Percentiles rank a stretch among this genome's conserved stretches.
These are phyloP conservation scores for Globisporangium nunn DNA, from an alignment of 352 stramenopile genomes.

Conservation along the genomic window DNA sequence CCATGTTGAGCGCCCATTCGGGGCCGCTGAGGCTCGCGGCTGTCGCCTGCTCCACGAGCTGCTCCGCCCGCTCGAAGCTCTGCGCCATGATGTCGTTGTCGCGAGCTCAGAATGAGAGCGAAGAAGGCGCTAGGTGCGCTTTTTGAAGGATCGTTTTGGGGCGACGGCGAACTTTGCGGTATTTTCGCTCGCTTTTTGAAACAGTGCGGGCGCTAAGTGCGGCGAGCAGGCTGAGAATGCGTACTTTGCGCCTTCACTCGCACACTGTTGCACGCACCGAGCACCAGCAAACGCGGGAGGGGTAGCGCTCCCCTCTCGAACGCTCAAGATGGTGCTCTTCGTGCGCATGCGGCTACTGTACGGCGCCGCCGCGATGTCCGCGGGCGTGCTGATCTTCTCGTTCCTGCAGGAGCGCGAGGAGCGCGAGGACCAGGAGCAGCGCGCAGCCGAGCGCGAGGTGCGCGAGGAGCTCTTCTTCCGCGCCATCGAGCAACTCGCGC, in stretches of 20 bases:
- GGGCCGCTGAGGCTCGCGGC: constrained; percentile 34
- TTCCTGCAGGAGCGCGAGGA: constrained; percentile 78
- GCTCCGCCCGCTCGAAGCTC: constrained; percentile 28
- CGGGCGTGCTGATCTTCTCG: constrained; percentile 67
- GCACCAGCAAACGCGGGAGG: too few species aligned
- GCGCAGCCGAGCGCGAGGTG: constrained; percentile 43
- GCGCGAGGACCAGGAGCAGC: constrained; percentile 49
- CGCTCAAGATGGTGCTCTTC: constrained; percentile 20
- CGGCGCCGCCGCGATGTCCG: constrained; percentile 73
- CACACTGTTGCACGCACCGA: too few species aligned
- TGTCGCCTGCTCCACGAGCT: constrained; percentile 55
- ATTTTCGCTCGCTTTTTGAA: too few species aligned
- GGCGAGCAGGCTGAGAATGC: too few species aligned
- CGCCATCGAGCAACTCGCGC: constrained; percentile 49
- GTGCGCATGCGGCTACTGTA: constrained; percentile 56
- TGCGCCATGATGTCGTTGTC: constrained; percentile 22
- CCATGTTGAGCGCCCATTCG: constrained; percentile 73
- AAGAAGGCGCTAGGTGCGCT: neutral
- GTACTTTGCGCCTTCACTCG: too few species aligned
- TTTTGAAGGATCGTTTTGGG: neutral
- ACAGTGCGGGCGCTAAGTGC: too few species aligned
- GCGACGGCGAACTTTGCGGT: neutral
- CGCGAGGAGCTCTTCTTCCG: constrained; percentile 54
- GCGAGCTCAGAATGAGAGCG: too few species aligned
- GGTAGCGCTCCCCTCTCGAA: too few species aligned